These are phyloP conservation scores for Coniella vitis DNA, from an alignment of 2,329 filamentous ascomycete genomes.

Conservation along the genomic window DNA sequence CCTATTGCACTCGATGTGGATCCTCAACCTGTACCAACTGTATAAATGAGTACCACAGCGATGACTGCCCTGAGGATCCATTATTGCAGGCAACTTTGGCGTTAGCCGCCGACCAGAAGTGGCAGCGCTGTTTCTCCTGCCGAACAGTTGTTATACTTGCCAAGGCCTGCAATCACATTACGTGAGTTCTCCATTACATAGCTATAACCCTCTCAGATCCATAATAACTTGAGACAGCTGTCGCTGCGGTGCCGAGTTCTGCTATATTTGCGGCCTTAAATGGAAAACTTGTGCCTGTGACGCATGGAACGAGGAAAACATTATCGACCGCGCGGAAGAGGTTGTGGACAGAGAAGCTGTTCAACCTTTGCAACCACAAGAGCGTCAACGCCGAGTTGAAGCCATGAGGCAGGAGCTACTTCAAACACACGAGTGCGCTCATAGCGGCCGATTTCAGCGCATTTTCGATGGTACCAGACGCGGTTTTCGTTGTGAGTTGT, in stretches of 20 bases:
- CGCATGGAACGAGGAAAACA: neutral
- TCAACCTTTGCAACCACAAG: neutral
- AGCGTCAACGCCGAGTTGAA: neutral
- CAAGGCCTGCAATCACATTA: neutral
- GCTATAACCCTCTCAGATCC: too few relatives aligned
- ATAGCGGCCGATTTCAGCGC: neutral
- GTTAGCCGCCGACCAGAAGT: neutral
- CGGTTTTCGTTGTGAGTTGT: neutral
- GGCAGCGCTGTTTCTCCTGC: neutral
- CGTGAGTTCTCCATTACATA: neutral
- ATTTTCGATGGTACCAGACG: neutral
- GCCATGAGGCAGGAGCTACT: neutral
- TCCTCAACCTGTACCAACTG: neutral
- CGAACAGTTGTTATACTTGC: neutral
- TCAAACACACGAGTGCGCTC: neutral
- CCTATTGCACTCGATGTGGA: neutral
- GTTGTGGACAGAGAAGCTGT: neutral
- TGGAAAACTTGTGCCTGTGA: neutral
- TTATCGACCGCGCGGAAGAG: neutral
- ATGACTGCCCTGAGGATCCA: neutral
- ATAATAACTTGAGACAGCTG: neutral
- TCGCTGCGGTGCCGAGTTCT: neutral
- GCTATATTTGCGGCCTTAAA: neutral
- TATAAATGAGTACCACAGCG: neutral
- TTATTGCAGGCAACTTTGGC: neutral